Percentiles rank a stretch among this genome's conserved stretches.
Conservation (phyloP, 345 rosid species). For the Eucalyptus melliodora region DNA sequence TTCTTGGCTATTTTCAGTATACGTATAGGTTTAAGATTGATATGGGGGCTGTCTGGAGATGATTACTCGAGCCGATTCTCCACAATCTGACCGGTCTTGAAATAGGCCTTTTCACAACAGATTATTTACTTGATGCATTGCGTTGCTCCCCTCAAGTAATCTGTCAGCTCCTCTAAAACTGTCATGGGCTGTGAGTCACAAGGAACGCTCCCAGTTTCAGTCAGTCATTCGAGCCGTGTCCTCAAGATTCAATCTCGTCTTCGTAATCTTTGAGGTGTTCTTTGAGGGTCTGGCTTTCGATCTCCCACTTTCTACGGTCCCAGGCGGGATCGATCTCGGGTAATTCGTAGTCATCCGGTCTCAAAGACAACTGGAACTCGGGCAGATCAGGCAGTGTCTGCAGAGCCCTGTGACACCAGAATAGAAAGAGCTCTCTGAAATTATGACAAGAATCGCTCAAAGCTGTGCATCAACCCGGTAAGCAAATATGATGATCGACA, state of each 20-base stretch:
- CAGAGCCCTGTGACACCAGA: conserved; percentile 31
- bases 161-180: neutral
- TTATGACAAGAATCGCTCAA: neutral
- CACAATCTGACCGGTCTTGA: neutral
- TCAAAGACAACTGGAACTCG: conserved; percentile 70
- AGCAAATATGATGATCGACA: neutral
- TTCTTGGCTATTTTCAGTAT: neutral
- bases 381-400: conserved; percentile 81
- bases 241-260: conserved; percentile 17
- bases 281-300: conserved; percentile 36
- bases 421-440: neutral
- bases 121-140: neutral
- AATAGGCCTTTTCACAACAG: neutral
- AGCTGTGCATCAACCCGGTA: neutral
- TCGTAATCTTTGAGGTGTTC: conserved; percentile 53
- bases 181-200: neutral
- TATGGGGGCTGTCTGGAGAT: neutral
- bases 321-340: conserved; percentile 55
- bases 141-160: neutral
- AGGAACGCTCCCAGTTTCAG: neutral
- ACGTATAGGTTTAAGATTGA: neutral
- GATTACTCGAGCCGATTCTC: neutral
- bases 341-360: conserved; percentile 60
- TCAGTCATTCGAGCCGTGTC: neutral
- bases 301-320: conserved; percentile 40